Conservation (phyloP, 2,329 filamentous ascomycete species). For the Fusarium oligoseptatum region DNA sequence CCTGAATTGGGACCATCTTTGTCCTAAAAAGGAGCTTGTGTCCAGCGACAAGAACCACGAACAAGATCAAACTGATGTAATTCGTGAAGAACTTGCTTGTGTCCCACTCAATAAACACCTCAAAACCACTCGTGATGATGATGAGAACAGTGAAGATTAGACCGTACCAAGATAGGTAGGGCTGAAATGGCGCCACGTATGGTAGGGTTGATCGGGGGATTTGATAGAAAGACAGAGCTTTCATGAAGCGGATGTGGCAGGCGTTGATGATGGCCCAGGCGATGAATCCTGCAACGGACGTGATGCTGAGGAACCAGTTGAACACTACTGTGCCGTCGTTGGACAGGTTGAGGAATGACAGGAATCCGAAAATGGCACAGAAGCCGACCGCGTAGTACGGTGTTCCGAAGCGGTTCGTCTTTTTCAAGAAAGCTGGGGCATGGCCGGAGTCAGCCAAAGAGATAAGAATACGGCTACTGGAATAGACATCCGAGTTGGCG, state of each 20-base stretch:
- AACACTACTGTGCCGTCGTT: constrained; percentile 53
- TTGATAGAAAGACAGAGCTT: constrained; percentile 53
- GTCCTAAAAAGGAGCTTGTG: constrained; percentile 9
- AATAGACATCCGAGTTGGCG: constrained; percentile 46
- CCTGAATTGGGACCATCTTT: background rate
- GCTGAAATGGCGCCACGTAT: constrained; percentile 55
- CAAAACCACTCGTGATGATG: constrained; percentile 66
- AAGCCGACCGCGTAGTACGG: constrained; percentile 55
- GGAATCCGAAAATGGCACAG: constrained; percentile 51
- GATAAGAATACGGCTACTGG: constrained; percentile 55
- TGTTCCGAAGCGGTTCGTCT: constrained; percentile 53
- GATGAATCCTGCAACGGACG: constrained; percentile 57
- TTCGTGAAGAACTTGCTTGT: constrained; percentile 10
- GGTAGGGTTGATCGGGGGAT: constrained; percentile 52
- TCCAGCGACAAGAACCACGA: background rate
- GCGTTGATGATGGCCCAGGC: constrained; percentile 57
- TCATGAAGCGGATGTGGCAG: constrained; percentile 55
- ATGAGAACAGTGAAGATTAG: constrained; percentile 50
- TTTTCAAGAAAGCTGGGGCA: constrained; percentile 44
- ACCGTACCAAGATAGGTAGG: constrained; percentile 54
- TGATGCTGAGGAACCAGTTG: constrained; percentile 56
- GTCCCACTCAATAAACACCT: constrained; percentile 12
- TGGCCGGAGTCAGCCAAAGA: constrained; percentile 53
- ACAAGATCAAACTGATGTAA: constrained; percentile 5
- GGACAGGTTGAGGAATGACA: constrained; percentile 57